A percentile compares a stretch with the other conserved stretches of the same genome.
These are phyloP conservation scores for Aspergillus piperis DNA, from an alignment of 2,329 filamentous ascomycete genomes.

Conservation along the genomic window DNA sequence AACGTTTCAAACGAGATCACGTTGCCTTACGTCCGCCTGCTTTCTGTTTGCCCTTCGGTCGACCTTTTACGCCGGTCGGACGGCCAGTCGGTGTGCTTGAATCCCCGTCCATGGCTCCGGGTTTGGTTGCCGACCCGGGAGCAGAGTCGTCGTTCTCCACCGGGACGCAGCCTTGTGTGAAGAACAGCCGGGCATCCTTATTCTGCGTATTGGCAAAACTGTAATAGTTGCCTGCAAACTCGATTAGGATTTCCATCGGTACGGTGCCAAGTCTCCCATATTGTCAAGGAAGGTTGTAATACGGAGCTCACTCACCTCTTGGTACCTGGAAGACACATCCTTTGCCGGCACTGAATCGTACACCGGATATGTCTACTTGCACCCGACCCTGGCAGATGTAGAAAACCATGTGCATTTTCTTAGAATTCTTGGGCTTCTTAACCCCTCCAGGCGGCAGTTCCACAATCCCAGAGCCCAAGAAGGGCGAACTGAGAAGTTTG, in stretches of 20 bases:
- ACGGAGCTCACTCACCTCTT: conserved; percentile 66
- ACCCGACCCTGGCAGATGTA: conserved; percentile 85
- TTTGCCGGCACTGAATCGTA: conserved; percentile 74
- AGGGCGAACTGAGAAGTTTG: conserved; percentile 80
- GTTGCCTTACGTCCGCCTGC: conserved; percentile 11
- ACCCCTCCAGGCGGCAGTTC: conserved; percentile 80
- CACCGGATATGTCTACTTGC: conserved; percentile 63
- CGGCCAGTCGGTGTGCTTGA: conserved; percentile 19
- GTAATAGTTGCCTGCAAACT: conserved; percentile 78
- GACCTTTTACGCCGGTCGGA: conserved; percentile 27
- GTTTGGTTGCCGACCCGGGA: conserved; percentile 27
- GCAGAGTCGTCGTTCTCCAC: conserved; percentile 32
- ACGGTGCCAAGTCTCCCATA: neutral
- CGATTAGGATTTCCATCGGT: neutral
- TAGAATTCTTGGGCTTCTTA: conserved; percentile 87
- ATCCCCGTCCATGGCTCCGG: conserved; percentile 26
- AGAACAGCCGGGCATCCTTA: conserved; percentile 77
- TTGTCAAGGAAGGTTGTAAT: neutral
- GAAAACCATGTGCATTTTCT: conserved; percentile 97
- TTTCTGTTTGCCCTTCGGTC: conserved; percentile 39
- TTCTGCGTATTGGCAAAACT: conserved; percentile 81
- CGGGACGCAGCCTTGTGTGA: conserved; percentile 79
- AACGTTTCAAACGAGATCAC: neutral
- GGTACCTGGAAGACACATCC: conserved; percentile 95
- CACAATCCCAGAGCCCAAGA: conserved; percentile 87